Evolutionary conservation across 805 yeast species (phyloP).

Genomic region (Teunomyces stri): DNA sequence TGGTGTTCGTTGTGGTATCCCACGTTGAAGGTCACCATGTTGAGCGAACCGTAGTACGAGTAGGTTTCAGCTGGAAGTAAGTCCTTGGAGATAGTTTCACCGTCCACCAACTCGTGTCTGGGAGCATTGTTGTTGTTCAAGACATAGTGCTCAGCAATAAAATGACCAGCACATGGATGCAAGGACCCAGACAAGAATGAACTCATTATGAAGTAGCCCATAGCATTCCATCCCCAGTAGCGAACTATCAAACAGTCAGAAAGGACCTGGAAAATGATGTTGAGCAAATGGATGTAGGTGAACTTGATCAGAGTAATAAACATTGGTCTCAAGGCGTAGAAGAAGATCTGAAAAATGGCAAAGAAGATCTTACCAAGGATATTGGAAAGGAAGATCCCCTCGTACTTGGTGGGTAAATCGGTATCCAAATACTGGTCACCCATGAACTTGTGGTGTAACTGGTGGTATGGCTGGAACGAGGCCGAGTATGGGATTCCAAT

Average conservation of each 20-base stretch:
- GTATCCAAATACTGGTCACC: constrained; percentile 86
- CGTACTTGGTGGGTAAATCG: constrained; percentile 79
- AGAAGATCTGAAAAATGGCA: constrained; percentile 84
- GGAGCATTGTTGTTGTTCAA: constrained; percentile 54
- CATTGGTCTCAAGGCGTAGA: constrained; percentile 89
- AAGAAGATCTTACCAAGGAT: constrained; percentile 86
- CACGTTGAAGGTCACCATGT: constrained; percentile 82
- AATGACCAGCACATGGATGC: constrained; percentile 95
- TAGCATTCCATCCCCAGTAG: constrained; percentile 61
- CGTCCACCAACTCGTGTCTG: constrained; percentile 14
- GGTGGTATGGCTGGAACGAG: constrained; percentile 85
- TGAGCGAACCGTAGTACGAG: constrained; percentile 81
- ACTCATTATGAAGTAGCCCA: constrained; percentile 66
- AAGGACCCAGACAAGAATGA: constrained; percentile 87
- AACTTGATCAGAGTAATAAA: constrained; percentile 72
- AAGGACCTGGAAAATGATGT: constrained; percentile 56
- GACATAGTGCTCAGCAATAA: constrained; percentile 90
- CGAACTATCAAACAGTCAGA: constrained; percentile 59
- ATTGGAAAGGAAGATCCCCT: constrained; percentile 70
- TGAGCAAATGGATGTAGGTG: constrained; percentile 71
- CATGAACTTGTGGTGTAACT: constrained; percentile 83
- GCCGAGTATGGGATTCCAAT: constrained; percentile 91
- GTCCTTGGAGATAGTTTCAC: constrained; percentile 24
- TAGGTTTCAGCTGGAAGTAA: constrained; percentile 72
- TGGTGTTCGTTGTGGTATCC: constrained; percentile 95